phyloP scores from a whole-genome alignment of 2,329 filamentous ascomycete genomes.

The Calonectria montana region DNA sequence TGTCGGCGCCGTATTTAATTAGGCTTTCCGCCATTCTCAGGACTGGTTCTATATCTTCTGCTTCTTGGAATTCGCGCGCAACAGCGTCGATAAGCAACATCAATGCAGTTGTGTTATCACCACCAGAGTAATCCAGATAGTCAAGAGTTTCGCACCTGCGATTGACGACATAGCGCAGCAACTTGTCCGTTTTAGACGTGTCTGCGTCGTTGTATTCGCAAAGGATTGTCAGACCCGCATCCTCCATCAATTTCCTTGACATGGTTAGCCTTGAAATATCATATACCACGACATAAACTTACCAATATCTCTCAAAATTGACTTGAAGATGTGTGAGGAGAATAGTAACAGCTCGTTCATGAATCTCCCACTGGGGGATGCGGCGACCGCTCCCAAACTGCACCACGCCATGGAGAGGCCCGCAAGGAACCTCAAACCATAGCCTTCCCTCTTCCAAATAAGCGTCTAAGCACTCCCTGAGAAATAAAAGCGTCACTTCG shows the following conservation, averaged over 20 bases:
- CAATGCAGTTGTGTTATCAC: slow-evolving; percentile 14
- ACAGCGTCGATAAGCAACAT: slow-evolving; percentile 26
- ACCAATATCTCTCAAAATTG: slow-evolving; percentile 35
- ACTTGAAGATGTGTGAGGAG: slow-evolving; percentile 31
- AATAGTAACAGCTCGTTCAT: slow-evolving; percentile 20
- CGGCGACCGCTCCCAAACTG: not conserved
- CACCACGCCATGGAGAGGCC: slow-evolving; percentile 33
- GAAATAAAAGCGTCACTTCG: slow-evolving; percentile 20
- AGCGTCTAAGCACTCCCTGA: slow-evolving; percentile 31
- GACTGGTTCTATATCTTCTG: not conserved
- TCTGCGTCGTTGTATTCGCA: not conserved
- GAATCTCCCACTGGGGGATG: slow-evolving; percentile 4
- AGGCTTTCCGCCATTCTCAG: slow-evolving; percentile 24
- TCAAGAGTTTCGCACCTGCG: not conserved
- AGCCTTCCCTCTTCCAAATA: slow-evolving; percentile 31
- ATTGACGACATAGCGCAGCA: slow-evolving; percentile 32
- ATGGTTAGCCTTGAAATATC: slow-evolving; percentile 13
- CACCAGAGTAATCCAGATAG: not conserved
- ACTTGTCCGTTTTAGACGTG: not conserved
- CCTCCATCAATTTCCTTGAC: slow-evolving; percentile 31
- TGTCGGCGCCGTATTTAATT: slow-evolving; percentile 25
- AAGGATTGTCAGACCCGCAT: slow-evolving; percentile 9
- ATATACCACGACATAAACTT: not conserved
- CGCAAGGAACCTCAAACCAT: slow-evolving; percentile 32
- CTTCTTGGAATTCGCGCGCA: not conserved